A percentile compares a stretch with the other conserved stretches of the same genome.
phyloP scores from a whole-genome alignment of 2,329 filamentous ascomycete genomes.

The Chaetomium sp. region DNA sequence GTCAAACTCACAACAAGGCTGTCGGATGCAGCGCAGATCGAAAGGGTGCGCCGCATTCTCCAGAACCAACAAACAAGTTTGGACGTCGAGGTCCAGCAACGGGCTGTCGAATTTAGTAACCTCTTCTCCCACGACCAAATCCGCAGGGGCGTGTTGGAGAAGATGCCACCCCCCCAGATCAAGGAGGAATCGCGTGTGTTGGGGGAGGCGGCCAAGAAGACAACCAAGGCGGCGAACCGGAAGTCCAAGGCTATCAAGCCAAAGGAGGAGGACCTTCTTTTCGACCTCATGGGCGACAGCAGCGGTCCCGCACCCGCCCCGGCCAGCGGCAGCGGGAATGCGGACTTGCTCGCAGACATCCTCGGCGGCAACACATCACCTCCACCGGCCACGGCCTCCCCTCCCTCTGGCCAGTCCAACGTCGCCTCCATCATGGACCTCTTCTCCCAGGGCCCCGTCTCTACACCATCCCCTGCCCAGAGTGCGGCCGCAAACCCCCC shows the following conservation, averaged over 20 bases:
- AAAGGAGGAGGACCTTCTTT: conserved; percentile 85
- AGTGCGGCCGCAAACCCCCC: conserved; percentile 52
- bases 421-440: conserved; percentile 86
- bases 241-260: conserved; percentile 78
- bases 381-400: conserved; percentile 56
- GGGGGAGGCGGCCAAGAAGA: conserved; percentile 68
- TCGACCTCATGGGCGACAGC: conserved; percentile 85
- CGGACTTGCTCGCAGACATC: conserved; percentile 89
- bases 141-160: conserved; percentile 86
- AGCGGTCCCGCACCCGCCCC: conserved; percentile 61
- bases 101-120: conserved; percentile 92
- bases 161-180: conserved; percentile 97
- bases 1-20: conserved; percentile 94
- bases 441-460: conserved; percentile 67
- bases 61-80: conserved; percentile 80
- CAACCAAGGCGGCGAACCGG: conserved; percentile 69
- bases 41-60: conserved; percentile 78
- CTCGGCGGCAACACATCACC: conserved; percentile 70
- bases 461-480: conserved; percentile 68
- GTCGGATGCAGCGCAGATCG: conserved; percentile 79
- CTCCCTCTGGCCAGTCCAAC: conserved; percentile 59
- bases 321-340: conserved; percentile 63
- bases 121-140: conserved; percentile 90
- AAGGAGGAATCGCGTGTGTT: conserved; percentile 92
- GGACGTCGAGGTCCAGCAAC: conserved; percentile 93